Evolutionary conservation across 1,284 basidiomycete genomes (phyloP), one percentile per base, ranked within the genome.

Genomic region (Apiotrichum domesticum): DNA sequence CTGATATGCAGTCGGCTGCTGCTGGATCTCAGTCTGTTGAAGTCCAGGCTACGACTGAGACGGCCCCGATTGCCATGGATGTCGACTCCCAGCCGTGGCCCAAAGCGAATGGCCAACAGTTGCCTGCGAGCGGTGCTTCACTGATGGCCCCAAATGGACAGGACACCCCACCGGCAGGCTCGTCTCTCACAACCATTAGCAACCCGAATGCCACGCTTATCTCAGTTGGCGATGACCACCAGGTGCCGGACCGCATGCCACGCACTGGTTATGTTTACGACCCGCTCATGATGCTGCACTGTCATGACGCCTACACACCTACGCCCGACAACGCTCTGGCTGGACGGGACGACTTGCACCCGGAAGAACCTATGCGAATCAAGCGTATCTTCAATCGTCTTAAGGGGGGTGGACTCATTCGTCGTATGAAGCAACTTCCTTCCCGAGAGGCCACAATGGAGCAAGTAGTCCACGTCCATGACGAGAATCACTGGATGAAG

Each of bases 401-500:
- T 37, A 78, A 82, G 14, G 75, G 79, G 41, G 80, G 80, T 45
- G 83, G 84, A n/a, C 80, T 88, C 63, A 80, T 86, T 48, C 67
- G 77, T 21, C 81, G 84, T 63, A 96, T 97, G 90, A 83, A 85
- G 66, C 81, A 82, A 57, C 78, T 99, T 37, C 84, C 84, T 0
- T 86, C 90, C 62, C 81, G 90, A 43, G 82, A 85, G 51, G 90
- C 88, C 4, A 79, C 81, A 44, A 82, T 83, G 58, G 82, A 87
- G 42, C 94, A 98, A 76, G 88, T 86, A 8, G 77, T 88, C 55
- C 84, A 96, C 8, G 91, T 98, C 1, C 95, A 99, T 74, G 87
- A 85, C 51, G 83, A 88, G 64, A 87, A 88, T 52, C 86, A 94
- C 64, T 97, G 93, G 92, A 83, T 92, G 60, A 90, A 90, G 72